Conservation (phyloP, 2,329 filamentous ascomycete genomes). For the Epichloe uncinata region DNA sequence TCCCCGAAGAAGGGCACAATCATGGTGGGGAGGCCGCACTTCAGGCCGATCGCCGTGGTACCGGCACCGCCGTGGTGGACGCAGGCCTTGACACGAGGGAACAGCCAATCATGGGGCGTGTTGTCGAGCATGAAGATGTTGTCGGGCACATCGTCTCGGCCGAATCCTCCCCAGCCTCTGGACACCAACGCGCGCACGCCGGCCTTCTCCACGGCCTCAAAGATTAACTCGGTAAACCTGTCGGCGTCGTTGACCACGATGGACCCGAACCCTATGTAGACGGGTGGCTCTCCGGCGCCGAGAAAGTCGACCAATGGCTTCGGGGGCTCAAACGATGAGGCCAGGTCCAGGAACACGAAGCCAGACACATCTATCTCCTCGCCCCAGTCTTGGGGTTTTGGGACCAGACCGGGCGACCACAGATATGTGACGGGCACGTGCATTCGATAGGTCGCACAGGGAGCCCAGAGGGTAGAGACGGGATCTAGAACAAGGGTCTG, state of each 20-base stretch:
- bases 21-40: constrained; percentile 59
- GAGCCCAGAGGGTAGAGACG: constrained; percentile 64
- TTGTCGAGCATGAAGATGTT: constrained; percentile 62
- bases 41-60: constrained; percentile 61
- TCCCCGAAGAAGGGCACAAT: constrained; percentile 72
- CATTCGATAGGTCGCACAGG: constrained; percentile 56
- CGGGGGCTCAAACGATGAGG: constrained; percentile 48
- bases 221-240: constrained; percentile 55
- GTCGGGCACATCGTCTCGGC: constrained; percentile 42
- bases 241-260: constrained; percentile 65
- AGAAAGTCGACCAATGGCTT: constrained; percentile 42
- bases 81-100: constrained; percentile 50
- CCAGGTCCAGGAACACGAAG: constrained; percentile 64
- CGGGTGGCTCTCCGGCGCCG: constrained; percentile 40
- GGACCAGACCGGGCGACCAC: constrained; percentile 52
- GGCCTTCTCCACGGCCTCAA: constrained; percentile 50
- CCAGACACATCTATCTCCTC: constrained; percentile 60
- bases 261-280: constrained; percentile 66
- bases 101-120: constrained; percentile 66
- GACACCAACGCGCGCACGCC: constrained; percentile 60
- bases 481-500: constrained; percentile 59
- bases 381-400: constrained; percentile 57
- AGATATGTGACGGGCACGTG: constrained; percentile 67
- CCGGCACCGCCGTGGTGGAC: constrained; percentile 70
- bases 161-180: constrained; percentile 64